phyloP scores from a whole-genome alignment of 2,329 filamentous ascomycete species.

The Penicillium sp. region DNA sequence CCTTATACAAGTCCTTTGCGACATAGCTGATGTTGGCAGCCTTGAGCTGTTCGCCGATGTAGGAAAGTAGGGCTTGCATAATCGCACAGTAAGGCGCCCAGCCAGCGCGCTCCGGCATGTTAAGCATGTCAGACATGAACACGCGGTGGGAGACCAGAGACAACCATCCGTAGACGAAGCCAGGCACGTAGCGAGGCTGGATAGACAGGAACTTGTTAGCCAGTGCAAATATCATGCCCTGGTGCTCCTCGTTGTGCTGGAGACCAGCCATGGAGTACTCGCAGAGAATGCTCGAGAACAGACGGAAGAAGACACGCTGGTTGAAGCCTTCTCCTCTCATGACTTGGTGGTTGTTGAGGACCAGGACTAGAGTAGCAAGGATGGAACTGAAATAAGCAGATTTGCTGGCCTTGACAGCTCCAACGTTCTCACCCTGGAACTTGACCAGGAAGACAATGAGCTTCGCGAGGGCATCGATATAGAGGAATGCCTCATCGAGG shows the following conservation, averaged over 20 bases:
- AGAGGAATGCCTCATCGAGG: slow-evolving; percentile 56
- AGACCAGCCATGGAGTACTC: slow-evolving; percentile 61
- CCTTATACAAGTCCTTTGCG: slow-evolving; percentile 79
- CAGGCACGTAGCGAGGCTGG: slow-evolving; percentile 71
- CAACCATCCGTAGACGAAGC: slow-evolving; percentile 82
- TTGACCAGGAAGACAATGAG: slow-evolving; percentile 72
- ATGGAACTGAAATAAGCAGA: slow-evolving; percentile 71
- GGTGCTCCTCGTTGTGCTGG: slow-evolving; percentile 57
- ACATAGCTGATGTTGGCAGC: slow-evolving; percentile 63
- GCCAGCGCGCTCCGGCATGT: slow-evolving; percentile 62
- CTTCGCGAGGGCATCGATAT: slow-evolving; percentile 76
- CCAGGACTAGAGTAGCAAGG: slow-evolving; percentile 69
- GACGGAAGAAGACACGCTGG: slow-evolving; percentile 82
- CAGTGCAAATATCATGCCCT: slow-evolving; percentile 67
- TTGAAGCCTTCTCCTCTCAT: slow-evolving; percentile 77
- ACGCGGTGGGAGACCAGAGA: slow-evolving; percentile 75
- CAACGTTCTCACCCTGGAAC: slow-evolving; percentile 61
- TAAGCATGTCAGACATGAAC: slow-evolving; percentile 74
- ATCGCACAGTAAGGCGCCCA: slow-evolving; percentile 73
- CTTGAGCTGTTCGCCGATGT: slow-evolving; percentile 76
- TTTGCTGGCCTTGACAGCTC: slow-evolving; percentile 59
- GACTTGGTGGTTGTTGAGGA: slow-evolving; percentile 80
- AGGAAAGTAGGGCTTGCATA: slow-evolving; percentile 65
- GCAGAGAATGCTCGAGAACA: slow-evolving; percentile 79
- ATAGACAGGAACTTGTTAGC: slow-evolving; percentile 67